phyloP scores from a whole-genome alignment of 495 filamentous ascomycete species.

The Neurospora intermedia region DNA sequence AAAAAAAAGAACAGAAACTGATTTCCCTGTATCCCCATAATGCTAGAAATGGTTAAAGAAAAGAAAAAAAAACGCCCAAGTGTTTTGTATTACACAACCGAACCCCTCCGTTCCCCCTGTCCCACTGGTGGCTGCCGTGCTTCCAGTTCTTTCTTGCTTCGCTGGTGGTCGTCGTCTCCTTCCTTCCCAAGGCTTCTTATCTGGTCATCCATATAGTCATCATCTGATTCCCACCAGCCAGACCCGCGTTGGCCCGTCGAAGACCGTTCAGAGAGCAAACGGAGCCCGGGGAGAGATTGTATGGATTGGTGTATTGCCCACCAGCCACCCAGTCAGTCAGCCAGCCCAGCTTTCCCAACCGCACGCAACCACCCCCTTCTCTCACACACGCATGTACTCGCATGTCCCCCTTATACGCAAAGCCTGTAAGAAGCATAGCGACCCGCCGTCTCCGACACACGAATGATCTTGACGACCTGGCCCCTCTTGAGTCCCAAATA shows the following conservation, averaged over 20 bases:
- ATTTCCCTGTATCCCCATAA: background rate
- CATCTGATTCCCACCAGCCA: background rate
- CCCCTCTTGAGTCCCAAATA: conserved; percentile 87
- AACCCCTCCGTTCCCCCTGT: background rate
- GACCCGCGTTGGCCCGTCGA: background rate
- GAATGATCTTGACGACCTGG: conserved; percentile 97
- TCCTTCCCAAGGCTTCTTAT: background rate
- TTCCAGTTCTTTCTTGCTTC: background rate
- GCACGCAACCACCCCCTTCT: background rate
- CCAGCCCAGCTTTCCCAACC: background rate
- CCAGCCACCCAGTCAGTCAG: background rate
- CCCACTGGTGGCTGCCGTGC: background rate
- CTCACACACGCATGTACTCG: background rate
- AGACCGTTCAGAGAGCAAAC: background rate
- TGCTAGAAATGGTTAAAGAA: background rate
- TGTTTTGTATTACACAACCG: background rate
- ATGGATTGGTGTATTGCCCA: background rate
- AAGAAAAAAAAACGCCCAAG: background rate
- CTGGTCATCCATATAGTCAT: background rate
- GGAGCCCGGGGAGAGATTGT: background rate
- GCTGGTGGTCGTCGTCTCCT: background rate
- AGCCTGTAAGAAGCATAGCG: conserved; percentile 64
- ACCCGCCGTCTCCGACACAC: conserved; percentile 67
- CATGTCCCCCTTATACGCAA: conserved; percentile 31
- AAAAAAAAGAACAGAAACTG: background rate